phyloP scores from a whole-genome alignment of 169 alveolate species.

The Eimeria brunetti region DNA sequence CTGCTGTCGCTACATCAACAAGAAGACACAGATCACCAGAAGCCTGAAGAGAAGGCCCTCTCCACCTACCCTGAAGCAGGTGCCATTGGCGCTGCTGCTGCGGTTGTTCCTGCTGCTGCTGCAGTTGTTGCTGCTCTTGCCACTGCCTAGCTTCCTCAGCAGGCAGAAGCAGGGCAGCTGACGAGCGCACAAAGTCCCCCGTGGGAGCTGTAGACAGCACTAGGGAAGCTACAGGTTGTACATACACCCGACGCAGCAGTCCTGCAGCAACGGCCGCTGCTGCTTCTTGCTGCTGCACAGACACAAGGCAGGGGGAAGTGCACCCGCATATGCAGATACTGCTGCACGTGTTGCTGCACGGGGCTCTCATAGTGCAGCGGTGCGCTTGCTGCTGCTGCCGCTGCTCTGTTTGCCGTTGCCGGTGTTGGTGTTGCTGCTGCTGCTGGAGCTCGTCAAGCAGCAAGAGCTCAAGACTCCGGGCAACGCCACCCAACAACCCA shows the following conservation, averaged over 20 bases:
- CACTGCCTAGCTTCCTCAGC: slow-evolving; percentile 31
- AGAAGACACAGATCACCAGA: slow-evolving; percentile 24
- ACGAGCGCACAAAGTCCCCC: background rate
- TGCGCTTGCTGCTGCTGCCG: slow-evolving; percentile 31
- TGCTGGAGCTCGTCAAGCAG: slow-evolving; percentile 40
- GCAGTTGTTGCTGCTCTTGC: slow-evolving; percentile 9
- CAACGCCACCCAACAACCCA: background rate
- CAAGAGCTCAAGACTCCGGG: slow-evolving; percentile 22
- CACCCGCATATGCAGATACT: slow-evolving; percentile 8
- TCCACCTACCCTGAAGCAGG: background rate
- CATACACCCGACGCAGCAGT: slow-evolving; percentile 31
- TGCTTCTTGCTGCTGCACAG: slow-evolving; percentile 38
- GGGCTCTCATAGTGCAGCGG: background rate
- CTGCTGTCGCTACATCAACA: slow-evolving; percentile 16
- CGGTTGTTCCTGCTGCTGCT: slow-evolving; percentile 19
- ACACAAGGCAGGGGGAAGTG: slow-evolving; percentile 23
- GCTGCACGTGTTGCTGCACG: slow-evolving; percentile 20
- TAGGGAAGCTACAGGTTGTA: background rate
- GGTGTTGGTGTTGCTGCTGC: slow-evolving; percentile 22
- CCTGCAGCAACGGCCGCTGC: slow-evolving; percentile 45
- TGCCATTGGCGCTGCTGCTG: slow-evolving; percentile 38
- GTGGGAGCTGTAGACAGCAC: slow-evolving; percentile 22
- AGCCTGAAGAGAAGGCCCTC: background rate
- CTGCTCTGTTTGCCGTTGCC: background rate
- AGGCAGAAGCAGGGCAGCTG: slow-evolving; percentile 30